These are phyloP conservation scores for Boletus bicolor DNA, from an alignment of 768 basidiomycete genomes.

Conservation along the genomic window DNA sequence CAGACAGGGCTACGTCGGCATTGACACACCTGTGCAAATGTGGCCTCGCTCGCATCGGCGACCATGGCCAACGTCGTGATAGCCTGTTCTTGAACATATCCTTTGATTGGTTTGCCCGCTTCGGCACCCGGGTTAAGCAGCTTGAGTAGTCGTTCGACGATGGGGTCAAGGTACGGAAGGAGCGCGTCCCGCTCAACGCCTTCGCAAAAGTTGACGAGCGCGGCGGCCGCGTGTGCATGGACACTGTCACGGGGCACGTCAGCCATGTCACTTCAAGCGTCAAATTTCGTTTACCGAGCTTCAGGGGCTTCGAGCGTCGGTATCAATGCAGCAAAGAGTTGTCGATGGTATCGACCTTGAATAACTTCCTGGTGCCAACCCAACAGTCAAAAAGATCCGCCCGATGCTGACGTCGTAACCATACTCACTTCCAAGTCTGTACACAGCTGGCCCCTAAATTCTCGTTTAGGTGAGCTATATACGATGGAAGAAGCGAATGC, in stretches of 20 bases:
- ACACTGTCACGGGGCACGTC: conserved; percentile 46
- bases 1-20: too few species aligned
- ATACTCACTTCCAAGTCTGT: conserved; percentile 75
- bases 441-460: conserved; percentile 77
- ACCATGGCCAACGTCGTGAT: conserved; percentile 89
- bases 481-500: conserved; percentile 25
- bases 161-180: conserved; percentile 73
- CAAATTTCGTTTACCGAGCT: too few species aligned
- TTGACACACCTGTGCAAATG: conserved; percentile 62
- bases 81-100: conserved; percentile 86
- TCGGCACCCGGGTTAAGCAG: conserved; percentile 54
- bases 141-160: conserved; percentile 61
- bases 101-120: conserved; percentile 36
- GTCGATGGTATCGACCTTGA: too few species aligned
- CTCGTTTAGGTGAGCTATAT: background rate
- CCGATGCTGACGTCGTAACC: background rate
- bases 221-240: conserved; percentile 82
- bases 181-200: conserved; percentile 74
- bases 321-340: too few species aligned
- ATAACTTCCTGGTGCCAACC: conserved; percentile 56
- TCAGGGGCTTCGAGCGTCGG: too few species aligned
- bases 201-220: conserved; percentile 89
- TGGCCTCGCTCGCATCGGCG: conserved; percentile 77
- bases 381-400: background rate
- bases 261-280: background rate